Conservation (phyloP, 345 rosid species). For the Dipteronia dyeriana region DNA sequence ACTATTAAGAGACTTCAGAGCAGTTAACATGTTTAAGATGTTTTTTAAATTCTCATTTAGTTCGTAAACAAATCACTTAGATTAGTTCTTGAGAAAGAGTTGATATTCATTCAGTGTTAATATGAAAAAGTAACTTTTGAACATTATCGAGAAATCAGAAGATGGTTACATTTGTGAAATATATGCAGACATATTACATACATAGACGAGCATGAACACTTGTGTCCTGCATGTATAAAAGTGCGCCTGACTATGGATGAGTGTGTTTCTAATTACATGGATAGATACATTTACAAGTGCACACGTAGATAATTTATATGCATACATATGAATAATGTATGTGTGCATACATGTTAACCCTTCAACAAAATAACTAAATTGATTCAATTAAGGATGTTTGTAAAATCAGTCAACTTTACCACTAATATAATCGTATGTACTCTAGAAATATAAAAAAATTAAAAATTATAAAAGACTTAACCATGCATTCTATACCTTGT, state of each 20-base stretch:
- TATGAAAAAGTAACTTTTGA: neutral
- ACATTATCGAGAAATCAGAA: neutral
- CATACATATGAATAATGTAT: neutral
- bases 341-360: neutral
- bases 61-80: neutral
- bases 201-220: neutral
- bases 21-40: neutral
- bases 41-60: neutral
- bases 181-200: neutral
- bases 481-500: constrained; percentile 46
- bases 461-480: neutral
- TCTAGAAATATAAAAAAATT: neutral
- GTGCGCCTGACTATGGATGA: neutral
- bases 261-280: neutral
- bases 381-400: neutral
- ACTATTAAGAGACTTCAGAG: neutral
- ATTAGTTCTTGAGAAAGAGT: neutral
- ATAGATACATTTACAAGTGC: neutral
- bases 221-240: neutral
- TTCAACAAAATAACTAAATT: neutral
- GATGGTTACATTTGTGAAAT: neutral
- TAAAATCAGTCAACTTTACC: neutral
- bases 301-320: too few species aligned
- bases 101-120: neutral
- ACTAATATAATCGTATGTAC: neutral